phyloP scores from a whole-genome alignment of 495 filamentous ascomycete species.

The Penicillium steckii region DNA sequence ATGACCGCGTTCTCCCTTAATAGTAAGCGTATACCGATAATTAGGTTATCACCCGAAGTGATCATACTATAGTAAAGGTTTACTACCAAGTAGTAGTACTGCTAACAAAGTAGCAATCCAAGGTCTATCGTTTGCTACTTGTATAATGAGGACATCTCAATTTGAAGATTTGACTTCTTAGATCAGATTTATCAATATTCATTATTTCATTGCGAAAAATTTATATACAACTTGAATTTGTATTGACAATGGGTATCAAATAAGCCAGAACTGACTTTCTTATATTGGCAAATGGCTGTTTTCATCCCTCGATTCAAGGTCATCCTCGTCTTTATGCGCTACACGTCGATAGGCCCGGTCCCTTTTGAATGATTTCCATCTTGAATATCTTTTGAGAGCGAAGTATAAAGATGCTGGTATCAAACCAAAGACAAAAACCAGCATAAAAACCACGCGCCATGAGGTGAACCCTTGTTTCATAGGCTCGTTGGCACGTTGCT shows the following conservation, averaged over 20 bases:
- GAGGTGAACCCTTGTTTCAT: neutral
- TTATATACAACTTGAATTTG: too few species aligned
- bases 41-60: too few species aligned
- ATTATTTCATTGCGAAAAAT: too few species aligned
- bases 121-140: too few species aligned
- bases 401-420: conserved; percentile 15
- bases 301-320: conserved; percentile 4
- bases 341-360: conserved; percentile 16
- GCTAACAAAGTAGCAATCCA: too few species aligned
- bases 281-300: conserved; percentile 16
- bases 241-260: conserved; percentile 8
- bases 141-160: too few species aligned
- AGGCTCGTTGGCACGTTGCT: neutral
- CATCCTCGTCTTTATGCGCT: conserved; percentile 14
- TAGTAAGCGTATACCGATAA: too few species aligned
- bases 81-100: too few species aligned
- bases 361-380: neutral
- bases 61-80: too few species aligned
- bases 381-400: conserved; percentile 7
- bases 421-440: conserved; percentile 9
- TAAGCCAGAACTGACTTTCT: conserved; percentile 15
- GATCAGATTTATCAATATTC: too few species aligned
- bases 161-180: too few species aligned
- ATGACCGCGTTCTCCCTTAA: too few species aligned
- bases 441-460: conserved; percentile 8